Conservation (phyloP, 805 yeast species). For the Kuraishia cidri region DNA sequence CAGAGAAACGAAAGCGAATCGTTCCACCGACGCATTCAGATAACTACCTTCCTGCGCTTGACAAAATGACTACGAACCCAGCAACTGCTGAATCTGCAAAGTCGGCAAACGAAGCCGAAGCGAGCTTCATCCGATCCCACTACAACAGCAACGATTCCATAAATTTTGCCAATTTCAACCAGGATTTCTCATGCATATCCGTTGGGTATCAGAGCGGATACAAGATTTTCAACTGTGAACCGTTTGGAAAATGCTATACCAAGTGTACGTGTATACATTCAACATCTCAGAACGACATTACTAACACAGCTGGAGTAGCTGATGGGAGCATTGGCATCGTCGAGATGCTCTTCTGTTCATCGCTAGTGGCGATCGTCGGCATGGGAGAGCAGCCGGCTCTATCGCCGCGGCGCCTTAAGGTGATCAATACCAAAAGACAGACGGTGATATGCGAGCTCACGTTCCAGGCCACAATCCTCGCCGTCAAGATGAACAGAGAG, state of each 20-base stretch:
- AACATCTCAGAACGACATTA: not conserved
- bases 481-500: conserved; percentile 75
- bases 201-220: conserved; percentile 61
- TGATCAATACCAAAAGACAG: conserved; percentile 68
- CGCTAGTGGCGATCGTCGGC: conserved; percentile 78
- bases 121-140: conserved; percentile 6
- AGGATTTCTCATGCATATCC: conserved; percentile 75
- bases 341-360: conserved; percentile 87
- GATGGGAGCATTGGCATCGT: conserved; percentile 65
- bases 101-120: conserved; percentile 6
- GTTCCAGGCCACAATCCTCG: conserved; percentile 72
- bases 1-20: too few relatives aligned
- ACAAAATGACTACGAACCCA: conserved; percentile 6
- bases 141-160: conserved; percentile 13
- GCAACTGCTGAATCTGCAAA: conserved; percentile 4
- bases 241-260: conserved; percentile 64
- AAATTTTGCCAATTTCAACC: conserved; percentile 68
- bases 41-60: too few relatives aligned
- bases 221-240: conserved; percentile 77
- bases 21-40: too few relatives aligned
- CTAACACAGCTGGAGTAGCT: conserved; percentile 4
- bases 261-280: conserved; percentile 10
- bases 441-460: conserved; percentile 81
- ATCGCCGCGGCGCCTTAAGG: conserved; percentile 77
- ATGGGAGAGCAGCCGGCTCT: conserved; percentile 65